Conservation (phyloP, 2,329 filamentous ascomycete genomes). For the Decorospora gaudefroyi region DNA sequence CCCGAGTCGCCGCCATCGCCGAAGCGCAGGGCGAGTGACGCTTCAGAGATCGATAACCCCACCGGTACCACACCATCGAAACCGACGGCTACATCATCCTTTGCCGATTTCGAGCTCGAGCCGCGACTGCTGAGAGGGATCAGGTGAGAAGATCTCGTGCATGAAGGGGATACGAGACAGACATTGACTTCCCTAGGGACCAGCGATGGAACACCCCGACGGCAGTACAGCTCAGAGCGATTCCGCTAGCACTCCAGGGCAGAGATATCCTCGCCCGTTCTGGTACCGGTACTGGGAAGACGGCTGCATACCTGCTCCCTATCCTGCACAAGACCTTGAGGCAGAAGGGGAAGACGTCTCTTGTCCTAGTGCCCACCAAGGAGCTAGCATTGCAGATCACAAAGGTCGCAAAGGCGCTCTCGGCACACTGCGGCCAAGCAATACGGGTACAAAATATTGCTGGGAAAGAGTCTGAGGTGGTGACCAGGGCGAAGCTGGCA, state of each 20-base stretch:
- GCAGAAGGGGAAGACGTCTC: conserved; percentile 73
- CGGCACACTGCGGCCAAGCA: conserved; percentile 82
- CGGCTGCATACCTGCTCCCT: conserved; percentile 90
- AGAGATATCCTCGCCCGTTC: conserved; percentile 90
- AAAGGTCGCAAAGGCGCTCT: conserved; percentile 75
- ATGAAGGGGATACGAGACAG: too few relatives aligned
- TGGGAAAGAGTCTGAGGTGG: conserved; percentile 85
- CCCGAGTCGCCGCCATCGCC: conserved; percentile 5
- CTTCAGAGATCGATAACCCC: not conserved
- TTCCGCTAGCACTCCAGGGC: conserved; percentile 84
- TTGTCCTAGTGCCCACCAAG: conserved; percentile 91
- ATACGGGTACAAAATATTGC: conserved; percentile 83
- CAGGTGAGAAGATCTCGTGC: too few relatives aligned
- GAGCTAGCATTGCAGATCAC: conserved; percentile 92
- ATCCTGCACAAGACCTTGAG: conserved; percentile 83
- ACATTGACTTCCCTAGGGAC: too few relatives aligned
- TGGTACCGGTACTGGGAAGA: conserved; percentile 96
- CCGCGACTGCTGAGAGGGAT: conserved; percentile 83
- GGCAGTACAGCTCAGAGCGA: conserved; percentile 83
- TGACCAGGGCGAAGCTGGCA: conserved; percentile 83
- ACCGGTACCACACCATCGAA: not conserved
- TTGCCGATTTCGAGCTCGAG: conserved; percentile 79
- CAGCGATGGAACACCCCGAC: conserved; percentile 86
- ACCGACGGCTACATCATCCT: conserved; percentile 53
- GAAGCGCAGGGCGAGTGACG: too few relatives aligned